Base-by-base conservation (phyloP, 257 asterid genomes). In the Scutellaria minor region DNA sequence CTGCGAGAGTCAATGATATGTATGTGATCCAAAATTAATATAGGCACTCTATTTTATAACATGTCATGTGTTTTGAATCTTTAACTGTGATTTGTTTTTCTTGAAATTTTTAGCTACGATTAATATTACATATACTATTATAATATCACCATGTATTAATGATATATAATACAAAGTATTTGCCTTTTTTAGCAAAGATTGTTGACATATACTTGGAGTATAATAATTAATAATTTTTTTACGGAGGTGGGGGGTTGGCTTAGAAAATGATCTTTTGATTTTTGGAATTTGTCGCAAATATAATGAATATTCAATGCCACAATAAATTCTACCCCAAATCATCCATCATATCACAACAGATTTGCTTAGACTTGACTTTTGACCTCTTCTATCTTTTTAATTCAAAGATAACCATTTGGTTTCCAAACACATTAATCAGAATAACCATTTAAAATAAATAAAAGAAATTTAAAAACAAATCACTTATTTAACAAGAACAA, bases 331-430 rank as follows among this genome's bases (percentile, higher is more conserved):
- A 45, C 18, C 15, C 40, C 59, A 31, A 24, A 66, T 48, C 45
- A 51, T 52, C 9, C 15, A 9, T 39, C 50, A 52, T 3, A 55
- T 58, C 9, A 44, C 66, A 46, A 59, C 5, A 58, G n/a, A 46
- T 59, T 71, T 59, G 52, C 59, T 46, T 47, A 58, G 68, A 47
- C 68, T 5, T 46, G n/a, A 69, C 65, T 42, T 55, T 56, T 55
- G 69, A 62, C 68, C 37, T 62, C 12, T 35, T 48, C 71, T 7
- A 66, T 50, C 41, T 14, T 3, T 35, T 24, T n/a, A 46, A 46
- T 1, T 59, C 24, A 61, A 61, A 7, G 48, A 40, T 39, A 31
- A 31, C 37, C 37, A 31, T 31, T 31, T 31, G 37, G 37, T 31
- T 27, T 31, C 37, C 37, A 1, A 31, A 31, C 1, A 31, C 37